phyloP scores from a whole-genome alignment of 768 basidiomycete species.

The Candolleomyces aberdarensis region DNA sequence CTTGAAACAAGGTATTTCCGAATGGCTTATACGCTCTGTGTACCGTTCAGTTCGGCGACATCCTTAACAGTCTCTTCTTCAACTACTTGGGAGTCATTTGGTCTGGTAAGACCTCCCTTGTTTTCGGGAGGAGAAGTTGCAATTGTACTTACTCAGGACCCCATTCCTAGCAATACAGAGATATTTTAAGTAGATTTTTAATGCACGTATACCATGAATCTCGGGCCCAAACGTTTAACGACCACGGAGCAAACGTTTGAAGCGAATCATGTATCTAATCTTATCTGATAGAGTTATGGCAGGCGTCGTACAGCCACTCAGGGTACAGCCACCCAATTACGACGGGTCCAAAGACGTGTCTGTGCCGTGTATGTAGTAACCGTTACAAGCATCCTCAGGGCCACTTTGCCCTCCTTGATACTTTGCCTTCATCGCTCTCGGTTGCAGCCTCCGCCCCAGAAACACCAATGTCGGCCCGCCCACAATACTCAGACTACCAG shows the following conservation, averaged over 20 bases:
- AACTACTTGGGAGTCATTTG: conserved; percentile 56
- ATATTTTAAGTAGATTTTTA: conserved; percentile 15
- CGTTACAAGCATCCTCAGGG: not conserved
- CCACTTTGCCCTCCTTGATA: not conserved
- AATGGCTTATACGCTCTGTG: conserved; percentile 63
- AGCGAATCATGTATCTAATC: conserved; percentile 1
- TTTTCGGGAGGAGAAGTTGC: too few relatives aligned
- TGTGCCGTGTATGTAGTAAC: not conserved
- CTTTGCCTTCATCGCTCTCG: not conserved
- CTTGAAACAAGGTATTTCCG: conserved; percentile 71
- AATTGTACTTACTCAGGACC: conserved; percentile 36
- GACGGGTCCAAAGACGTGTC: not conserved
- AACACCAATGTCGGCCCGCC: conserved; percentile 22
- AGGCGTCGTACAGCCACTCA: not conserved
- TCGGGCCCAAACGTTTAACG: too few relatives aligned
- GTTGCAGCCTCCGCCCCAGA: not conserved
- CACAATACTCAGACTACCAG: conserved; percentile 45
- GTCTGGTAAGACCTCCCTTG: conserved; percentile 27
- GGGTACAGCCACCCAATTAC: not conserved
- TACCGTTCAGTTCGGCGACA: conserved; percentile 49
- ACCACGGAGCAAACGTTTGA: not conserved
- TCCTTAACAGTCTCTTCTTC: conserved; percentile 53
- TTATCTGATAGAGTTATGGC: not conserved
- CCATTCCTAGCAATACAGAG: conserved; percentile 15
- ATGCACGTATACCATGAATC: not conserved